phyloP scores from a whole-genome alignment of 495 filamentous ascomycete genomes.

The Tetracladium marchalianum region DNA sequence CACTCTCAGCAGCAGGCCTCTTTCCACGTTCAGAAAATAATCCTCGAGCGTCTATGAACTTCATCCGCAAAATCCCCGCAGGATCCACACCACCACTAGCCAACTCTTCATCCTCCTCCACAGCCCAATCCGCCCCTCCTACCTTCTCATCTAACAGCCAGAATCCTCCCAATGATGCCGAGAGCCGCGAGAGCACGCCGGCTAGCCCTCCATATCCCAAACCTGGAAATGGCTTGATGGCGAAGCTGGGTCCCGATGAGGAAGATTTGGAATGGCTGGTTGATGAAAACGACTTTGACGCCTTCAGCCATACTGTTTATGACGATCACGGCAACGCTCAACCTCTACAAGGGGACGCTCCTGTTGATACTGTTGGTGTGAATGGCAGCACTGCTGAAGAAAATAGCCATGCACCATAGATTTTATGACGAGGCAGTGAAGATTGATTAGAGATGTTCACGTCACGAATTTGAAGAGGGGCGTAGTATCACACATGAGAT shows the following conservation, averaged over 20 bases:
- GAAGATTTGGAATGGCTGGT: constrained; percentile 36
- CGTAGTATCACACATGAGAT: too few relatives aligned
- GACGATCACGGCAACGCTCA: constrained; percentile 15
- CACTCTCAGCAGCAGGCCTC: constrained; percentile 23
- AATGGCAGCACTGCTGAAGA: too few relatives aligned
- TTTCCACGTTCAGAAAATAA: constrained; percentile 29
- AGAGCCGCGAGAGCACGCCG: constrained; percentile 20
- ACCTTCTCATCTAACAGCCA: constrained; percentile 4
- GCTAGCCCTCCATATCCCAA: constrained; percentile 57
- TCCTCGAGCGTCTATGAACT: constrained; percentile 27
- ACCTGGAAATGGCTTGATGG: constrained; percentile 46
- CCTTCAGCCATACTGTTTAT: constrained; percentile 41
- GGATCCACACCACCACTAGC: constrained; percentile 7
- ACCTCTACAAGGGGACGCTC: too few relatives aligned
- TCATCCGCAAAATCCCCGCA: constrained; percentile 26
- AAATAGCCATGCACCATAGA: too few relatives aligned
- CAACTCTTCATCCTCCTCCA: constrained; percentile 4
- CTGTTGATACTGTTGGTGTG: too few relatives aligned
- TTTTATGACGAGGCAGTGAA: too few relatives aligned
- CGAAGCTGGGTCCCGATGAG: constrained; percentile 30
- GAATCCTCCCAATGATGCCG: not conserved
- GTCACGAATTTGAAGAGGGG: too few relatives aligned
- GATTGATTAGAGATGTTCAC: too few relatives aligned
- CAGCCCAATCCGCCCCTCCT: constrained; percentile 8
- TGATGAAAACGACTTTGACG: constrained; percentile 39